phyloP scores from a whole-genome alignment of 2,329 filamentous ascomycete species.

The Nigrospora sphaerica region DNA sequence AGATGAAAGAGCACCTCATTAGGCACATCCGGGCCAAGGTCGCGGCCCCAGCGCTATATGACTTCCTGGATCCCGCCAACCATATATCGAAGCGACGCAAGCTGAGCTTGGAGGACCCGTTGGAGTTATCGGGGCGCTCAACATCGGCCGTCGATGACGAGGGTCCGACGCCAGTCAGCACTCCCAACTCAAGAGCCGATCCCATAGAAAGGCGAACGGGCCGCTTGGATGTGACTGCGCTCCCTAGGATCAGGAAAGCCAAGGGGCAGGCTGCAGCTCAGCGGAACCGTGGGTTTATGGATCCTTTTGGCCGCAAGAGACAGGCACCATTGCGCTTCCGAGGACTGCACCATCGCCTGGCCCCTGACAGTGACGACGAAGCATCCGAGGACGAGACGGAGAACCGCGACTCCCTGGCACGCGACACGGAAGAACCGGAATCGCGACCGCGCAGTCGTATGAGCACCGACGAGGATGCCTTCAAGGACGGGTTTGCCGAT shows the following conservation, averaged over 20 bases:
- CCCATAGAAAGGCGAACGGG: constrained; percentile 54
- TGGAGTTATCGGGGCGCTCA: constrained; percentile 31
- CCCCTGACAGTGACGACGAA: constrained; percentile 73
- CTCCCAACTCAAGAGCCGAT: constrained; percentile 57
- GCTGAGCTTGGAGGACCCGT: constrained; percentile 69
- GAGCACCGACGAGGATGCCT: constrained; percentile 52
- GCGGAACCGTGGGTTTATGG: constrained; percentile 56
- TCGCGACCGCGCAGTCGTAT: constrained; percentile 73
- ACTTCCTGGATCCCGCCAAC: constrained; percentile 75
- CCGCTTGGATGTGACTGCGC: constrained; percentile 52
- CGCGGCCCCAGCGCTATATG: constrained; percentile 71
- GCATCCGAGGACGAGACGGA: constrained; percentile 71
- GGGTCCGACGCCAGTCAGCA: constrained; percentile 56
- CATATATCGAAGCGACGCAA: constrained; percentile 74
- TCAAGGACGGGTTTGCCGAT: constrained; percentile 45
- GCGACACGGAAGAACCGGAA: constrained; percentile 80
- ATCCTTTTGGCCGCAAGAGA: constrained; percentile 59
- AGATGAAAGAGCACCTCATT: constrained; percentile 81
- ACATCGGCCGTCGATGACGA: constrained; percentile 43
- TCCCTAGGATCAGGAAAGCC: constrained; percentile 70
- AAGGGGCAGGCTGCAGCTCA: constrained; percentile 50
- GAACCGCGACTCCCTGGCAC: constrained; percentile 50
- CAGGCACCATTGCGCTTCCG: constrained; percentile 55
- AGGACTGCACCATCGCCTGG: constrained; percentile 73
- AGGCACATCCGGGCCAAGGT: constrained; percentile 84